Conservation (phyloP, 257 asterid species). For the Schizonepeta tenuifolia region DNA sequence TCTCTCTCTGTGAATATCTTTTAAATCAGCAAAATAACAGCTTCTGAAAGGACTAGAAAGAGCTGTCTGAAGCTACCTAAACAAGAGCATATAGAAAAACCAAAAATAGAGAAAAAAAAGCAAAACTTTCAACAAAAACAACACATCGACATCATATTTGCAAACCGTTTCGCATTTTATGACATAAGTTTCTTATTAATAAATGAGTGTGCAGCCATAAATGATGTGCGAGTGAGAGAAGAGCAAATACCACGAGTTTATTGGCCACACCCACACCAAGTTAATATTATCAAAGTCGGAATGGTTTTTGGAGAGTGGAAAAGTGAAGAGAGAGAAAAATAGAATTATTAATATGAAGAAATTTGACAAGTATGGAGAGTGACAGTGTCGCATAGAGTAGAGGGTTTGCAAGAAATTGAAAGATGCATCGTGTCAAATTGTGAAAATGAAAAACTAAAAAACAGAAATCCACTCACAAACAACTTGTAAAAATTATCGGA, state of each 20-base stretch:
- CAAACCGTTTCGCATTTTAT: conserved; percentile 8
- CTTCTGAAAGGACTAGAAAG: not conserved
- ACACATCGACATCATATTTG: conserved; percentile 1
- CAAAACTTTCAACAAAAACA: not conserved
- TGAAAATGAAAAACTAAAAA: not conserved
- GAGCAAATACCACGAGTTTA: conserved; percentile 15
- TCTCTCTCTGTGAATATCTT: not conserved
- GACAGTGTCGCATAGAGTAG: conserved; percentile 4
- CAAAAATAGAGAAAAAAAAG: not conserved
- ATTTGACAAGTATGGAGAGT: not conserved
- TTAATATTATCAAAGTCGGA: conserved; percentile 6
- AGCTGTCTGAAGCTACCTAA: conserved; percentile 11
- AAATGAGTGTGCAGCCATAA: conserved; percentile 22
- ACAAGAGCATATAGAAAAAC: not conserved
- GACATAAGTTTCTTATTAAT: conserved; percentile 13
- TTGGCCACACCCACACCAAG: conserved; percentile 1
- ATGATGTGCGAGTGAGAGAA: conserved; percentile 38
- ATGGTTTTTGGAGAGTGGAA: not conserved
- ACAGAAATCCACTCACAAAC: not conserved
- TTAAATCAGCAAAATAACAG: not conserved
- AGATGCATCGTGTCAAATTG: no score
- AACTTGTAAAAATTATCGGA: not conserved
- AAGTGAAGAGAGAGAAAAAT: not conserved
- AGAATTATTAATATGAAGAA: not conserved
- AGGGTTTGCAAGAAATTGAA: conserved; percentile 28